Evolutionary conservation across 441 rosid genomes (phyloP).

Genomic region (Populus hybrid): DNA sequence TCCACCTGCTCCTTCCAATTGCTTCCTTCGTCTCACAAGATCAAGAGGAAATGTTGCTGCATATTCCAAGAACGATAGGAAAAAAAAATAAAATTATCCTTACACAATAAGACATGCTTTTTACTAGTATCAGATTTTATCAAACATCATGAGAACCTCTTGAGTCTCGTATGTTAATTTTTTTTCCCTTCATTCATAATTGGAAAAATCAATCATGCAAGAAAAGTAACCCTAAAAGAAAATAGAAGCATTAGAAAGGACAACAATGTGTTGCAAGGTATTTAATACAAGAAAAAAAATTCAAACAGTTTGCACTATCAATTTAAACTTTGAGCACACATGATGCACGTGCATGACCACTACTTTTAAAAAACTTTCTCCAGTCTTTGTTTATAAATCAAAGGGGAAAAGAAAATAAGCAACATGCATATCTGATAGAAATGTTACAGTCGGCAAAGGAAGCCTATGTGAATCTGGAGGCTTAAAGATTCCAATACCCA

Average conservation of each 20-base stretch:
- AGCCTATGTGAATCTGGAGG: slow-evolving; percentile 8
- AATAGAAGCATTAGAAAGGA: background rate
- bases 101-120: background rate
- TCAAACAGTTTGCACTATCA: background rate
- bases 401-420: background rate
- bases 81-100: background rate
- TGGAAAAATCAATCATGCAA: background rate
- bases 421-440: slow-evolving; percentile 3
- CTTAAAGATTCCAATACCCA: slow-evolving; percentile 24
- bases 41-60: slow-evolving; percentile 95
- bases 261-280: background rate
- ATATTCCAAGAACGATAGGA: slow-evolving; percentile 11
- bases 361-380: background rate
- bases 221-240: background rate
- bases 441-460: background rate
- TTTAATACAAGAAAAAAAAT: background rate
- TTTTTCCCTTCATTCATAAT: background rate
- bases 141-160: background rate
- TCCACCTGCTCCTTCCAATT: slow-evolving; percentile 92
- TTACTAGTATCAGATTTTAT: background rate
- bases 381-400: slow-evolving; percentile 1
- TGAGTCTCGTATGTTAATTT: background rate
- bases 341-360: background rate
- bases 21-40: slow-evolving; percentile 87
- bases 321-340: background rate